These are phyloP conservation scores for Mortierella alpina DNA, from an alignment of 192 early-diverging fungal genomes.

Conservation along the genomic window DNA sequence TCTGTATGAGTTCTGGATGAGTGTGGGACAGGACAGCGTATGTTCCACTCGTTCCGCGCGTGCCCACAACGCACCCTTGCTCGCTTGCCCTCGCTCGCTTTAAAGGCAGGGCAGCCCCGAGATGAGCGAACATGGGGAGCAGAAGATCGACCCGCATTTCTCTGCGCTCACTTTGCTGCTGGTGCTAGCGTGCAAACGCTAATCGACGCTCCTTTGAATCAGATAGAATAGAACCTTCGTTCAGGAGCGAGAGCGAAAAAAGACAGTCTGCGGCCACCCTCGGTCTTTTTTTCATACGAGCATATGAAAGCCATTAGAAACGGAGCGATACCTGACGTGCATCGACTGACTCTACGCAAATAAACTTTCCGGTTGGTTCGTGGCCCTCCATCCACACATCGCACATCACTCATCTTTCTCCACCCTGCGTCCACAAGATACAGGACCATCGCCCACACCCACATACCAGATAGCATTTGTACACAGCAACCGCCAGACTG, in stretches of 20 bases:
- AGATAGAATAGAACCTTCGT: not conserved
- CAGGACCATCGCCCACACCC: not conserved
- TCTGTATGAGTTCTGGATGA: not conserved
- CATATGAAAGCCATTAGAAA: not conserved
- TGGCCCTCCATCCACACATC: not conserved
- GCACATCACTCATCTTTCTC: too few relatives aligned
- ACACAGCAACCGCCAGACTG: too few relatives aligned
- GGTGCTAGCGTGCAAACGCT: not conserved
- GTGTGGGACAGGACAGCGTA: not conserved
- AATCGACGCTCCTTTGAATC: not conserved
- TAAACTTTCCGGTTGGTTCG: conserved; percentile 37
- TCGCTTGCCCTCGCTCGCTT: not conserved
- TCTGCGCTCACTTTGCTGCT: not conserved
- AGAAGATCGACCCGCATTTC: conserved; percentile 12
- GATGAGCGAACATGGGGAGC: not conserved
- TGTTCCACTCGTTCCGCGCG: not conserved
- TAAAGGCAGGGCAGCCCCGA: conserved; percentile 14
- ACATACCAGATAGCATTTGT: too few relatives aligned
- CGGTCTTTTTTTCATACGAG: conserved; percentile 8
- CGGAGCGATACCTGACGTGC: not conserved
- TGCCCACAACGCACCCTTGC: not conserved
- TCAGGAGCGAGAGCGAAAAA: not conserved
- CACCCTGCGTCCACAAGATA: not conserved
- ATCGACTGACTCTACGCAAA: not conserved
- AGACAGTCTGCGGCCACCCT: not conserved